These are phyloP conservation scores for Gnetum montanum DNA, from an alignment of 75 land plant species.

Conservation along the genomic window DNA sequence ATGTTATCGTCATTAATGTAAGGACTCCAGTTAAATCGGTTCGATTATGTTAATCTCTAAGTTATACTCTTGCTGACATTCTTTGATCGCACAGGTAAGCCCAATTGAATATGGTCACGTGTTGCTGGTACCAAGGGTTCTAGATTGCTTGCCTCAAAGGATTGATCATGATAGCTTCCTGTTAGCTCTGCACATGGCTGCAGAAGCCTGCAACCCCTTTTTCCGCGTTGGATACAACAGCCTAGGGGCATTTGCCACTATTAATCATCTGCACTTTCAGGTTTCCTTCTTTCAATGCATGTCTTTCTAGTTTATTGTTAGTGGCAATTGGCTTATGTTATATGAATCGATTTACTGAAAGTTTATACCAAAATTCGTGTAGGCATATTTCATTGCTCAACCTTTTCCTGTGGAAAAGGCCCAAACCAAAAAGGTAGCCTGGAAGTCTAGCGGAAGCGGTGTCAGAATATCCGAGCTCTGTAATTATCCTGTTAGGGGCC, in stretches of 20 bases:
- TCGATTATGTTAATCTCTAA: neutral
- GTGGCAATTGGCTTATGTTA: too few species aligned
- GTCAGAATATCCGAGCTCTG: conserved; percentile 47
- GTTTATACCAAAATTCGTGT: conserved; percentile 6
- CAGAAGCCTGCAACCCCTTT: conserved; percentile 64
- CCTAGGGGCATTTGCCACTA: conserved; percentile 97
- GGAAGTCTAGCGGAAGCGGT: conserved; percentile 11
- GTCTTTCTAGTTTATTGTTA: too few species aligned
- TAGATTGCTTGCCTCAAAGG: conserved; percentile 73
- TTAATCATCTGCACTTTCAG: conserved; percentile 98
- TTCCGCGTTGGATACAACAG: conserved; percentile 94
- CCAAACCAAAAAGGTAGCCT: conserved; percentile 27
- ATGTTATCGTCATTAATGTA: conserved; percentile 87
- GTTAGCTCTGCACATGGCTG: conserved; percentile 75
- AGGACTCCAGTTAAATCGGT: conserved; percentile 9
- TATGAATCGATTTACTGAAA: too few species aligned
- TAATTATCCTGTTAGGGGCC: conserved; percentile 72
- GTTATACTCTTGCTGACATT: neutral
- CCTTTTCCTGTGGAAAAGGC: conserved; percentile 87
- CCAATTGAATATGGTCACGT: conserved; percentile 98
- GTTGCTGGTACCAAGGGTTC: conserved; percentile 72
- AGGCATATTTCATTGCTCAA: conserved; percentile 76
- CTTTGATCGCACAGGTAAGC: conserved; percentile 76
- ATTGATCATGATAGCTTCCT: conserved; percentile 70
- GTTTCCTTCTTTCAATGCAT: too few species aligned